Evolutionary conservation across 1,284 basidiomycete genomes (phyloP).

Genomic region (Mycosarcoma mackinlayi): DNA sequence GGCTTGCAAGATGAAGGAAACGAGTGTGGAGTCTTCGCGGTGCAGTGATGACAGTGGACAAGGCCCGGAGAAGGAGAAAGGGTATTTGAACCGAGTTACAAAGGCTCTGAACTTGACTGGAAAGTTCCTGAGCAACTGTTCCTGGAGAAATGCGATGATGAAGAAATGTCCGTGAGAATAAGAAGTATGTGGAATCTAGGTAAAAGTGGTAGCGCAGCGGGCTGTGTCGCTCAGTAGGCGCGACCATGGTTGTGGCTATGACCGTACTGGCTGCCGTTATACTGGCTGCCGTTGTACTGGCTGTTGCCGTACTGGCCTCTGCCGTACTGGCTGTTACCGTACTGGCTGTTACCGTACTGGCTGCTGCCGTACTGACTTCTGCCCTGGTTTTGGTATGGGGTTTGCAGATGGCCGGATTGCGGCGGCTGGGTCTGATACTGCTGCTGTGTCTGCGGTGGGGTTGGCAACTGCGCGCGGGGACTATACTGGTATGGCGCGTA

Average conservation of each 20-base stretch:
- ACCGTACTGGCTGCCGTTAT: background rate
- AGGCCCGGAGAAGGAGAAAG: background rate
- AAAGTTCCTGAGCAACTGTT: too few species aligned
- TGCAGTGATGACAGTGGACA: too few species aligned
- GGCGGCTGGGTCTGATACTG: constrained; percentile 25
- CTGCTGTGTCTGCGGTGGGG: constrained; percentile 14
- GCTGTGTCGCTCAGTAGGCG: constrained; percentile 9
- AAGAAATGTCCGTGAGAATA: constrained; percentile 14
- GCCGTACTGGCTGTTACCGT: constrained; percentile 3
- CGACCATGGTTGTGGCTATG: constrained; percentile 7
- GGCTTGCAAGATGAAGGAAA: background rate
- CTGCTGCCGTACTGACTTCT: background rate
- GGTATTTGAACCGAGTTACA: background rate
- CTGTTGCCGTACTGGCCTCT: background rate
- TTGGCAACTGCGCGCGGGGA: constrained; percentile 1
- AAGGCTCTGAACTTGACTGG: too few species aligned
- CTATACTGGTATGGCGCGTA: constrained; percentile 10
- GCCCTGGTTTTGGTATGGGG: constrained; percentile 13
- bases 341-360: background rate
- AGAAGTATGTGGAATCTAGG: constrained; percentile 4
- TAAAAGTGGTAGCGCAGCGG: background rate
- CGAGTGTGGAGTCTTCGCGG: background rate
- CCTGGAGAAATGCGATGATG: too few species aligned
- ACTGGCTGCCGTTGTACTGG: background rate
- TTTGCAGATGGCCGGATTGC: constrained; percentile 29